A percentile compares a stretch with the other conserved stretches of the same genome.
These are phyloP conservation scores for Moesziomyces globuligerus DNA, from an alignment of 1,284 basidiomycete genomes.

Conservation along the genomic window DNA sequence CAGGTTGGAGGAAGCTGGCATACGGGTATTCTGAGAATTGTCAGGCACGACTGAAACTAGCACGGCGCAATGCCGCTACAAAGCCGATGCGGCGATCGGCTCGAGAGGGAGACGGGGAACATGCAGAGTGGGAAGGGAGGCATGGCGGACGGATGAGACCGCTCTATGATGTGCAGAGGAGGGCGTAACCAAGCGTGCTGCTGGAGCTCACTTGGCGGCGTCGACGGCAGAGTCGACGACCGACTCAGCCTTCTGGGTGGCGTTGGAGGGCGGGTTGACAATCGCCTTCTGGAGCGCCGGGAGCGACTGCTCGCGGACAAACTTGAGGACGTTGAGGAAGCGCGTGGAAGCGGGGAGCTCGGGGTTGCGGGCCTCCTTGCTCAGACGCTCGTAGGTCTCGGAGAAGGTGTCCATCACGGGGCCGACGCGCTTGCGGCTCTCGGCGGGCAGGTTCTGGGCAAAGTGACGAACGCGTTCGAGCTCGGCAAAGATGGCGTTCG, in stretches of 20 bases:
- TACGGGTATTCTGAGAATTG: conserved; percentile 39
- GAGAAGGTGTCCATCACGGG: conserved; percentile 61
- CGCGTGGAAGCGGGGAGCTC: conserved; percentile 55
- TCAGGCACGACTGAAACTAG: conserved; percentile 8
- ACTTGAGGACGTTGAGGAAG: conserved; percentile 56
- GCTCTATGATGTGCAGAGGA: neutral
- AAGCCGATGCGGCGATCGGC: neutral
- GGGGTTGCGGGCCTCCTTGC: conserved; percentile 60
- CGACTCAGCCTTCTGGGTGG: conserved; percentile 16
- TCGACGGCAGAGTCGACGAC: conserved; percentile 16
- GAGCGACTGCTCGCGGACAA: conserved; percentile 60
- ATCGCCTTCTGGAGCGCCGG: conserved; percentile 63
- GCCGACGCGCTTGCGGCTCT: conserved; percentile 61
- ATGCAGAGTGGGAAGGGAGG: neutral
- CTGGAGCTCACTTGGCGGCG: conserved; percentile 13
- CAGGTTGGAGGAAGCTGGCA: neutral
- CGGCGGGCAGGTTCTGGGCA: conserved; percentile 57
- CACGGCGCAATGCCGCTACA: conserved; percentile 6
- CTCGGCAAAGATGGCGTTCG: conserved; percentile 61
- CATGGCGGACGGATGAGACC: neutral
- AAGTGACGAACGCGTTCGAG: conserved; percentile 63
- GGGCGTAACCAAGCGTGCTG: neutral
- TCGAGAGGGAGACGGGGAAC: neutral
- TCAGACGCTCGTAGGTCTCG: conserved; percentile 61
- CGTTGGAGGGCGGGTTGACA: conserved; percentile 33